These are phyloP conservation scores for Cercospora beticola DNA, from an alignment of 2,329 filamentous ascomycete genomes.

Conservation along the genomic window DNA sequence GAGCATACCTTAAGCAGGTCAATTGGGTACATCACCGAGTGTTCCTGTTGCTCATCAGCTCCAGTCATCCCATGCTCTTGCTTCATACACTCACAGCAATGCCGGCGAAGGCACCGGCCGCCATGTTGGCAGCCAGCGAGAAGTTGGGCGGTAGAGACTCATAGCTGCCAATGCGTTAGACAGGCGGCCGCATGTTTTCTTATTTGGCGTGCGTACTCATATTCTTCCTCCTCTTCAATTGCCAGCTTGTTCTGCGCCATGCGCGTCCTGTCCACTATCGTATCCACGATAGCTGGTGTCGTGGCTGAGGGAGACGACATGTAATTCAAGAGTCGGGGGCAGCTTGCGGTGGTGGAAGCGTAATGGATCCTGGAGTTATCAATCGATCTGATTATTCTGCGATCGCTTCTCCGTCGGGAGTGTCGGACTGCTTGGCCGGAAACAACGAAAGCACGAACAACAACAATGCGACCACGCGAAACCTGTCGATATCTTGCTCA, in stretches of 20 bases:
- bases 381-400: slow-evolving; percentile 7
- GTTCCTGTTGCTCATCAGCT: slow-evolving; percentile 63
- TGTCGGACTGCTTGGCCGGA: neutral
- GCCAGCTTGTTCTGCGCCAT: slow-evolving; percentile 36
- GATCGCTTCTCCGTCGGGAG: neutral
- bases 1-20: slow-evolving; percentile 87
- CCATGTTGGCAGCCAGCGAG: slow-evolving; percentile 90
- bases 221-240: slow-evolving; percentile 38
- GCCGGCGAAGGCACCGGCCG: slow-evolving; percentile 92
- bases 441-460: neutral
- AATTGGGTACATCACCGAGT: slow-evolving; percentile 98
- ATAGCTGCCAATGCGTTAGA: slow-evolving; percentile 59
- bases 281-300: slow-evolving; percentile 21
- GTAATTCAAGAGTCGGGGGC: neutral
- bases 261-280: slow-evolving; percentile 20
- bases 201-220: slow-evolving; percentile 35
- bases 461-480: neutral
- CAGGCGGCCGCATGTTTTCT: neutral
- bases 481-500: neutral
- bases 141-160: slow-evolving; percentile 93
- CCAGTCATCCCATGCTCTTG: neutral
- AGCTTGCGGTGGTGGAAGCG: neutral
- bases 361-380: slow-evolving; percentile 12
- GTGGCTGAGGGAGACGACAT: slow-evolving; percentile 22
- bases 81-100: slow-evolving; percentile 68